Percentiles rank a stretch among this genome's conserved stretches.
Conservation (phyloP, 2,329 filamentous ascomycete genomes). For the Monilinia fructigena region DNA sequence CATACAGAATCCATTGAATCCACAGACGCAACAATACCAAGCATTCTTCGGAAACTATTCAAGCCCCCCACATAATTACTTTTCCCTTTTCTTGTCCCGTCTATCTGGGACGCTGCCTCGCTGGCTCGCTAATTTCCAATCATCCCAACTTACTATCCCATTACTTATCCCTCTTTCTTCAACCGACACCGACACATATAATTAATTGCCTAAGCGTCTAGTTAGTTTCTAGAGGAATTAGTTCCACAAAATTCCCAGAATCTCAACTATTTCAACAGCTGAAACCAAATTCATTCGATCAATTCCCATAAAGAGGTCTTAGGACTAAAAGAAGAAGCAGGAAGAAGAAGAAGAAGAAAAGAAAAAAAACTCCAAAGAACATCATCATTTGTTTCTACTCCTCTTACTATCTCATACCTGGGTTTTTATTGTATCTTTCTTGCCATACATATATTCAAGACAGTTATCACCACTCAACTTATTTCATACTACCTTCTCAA, state of each 20-base stretch:
- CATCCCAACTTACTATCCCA: neutral
- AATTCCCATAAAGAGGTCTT: constrained; percentile 3
- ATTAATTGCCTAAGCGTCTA: neutral
- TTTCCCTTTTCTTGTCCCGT: constrained; percentile 11
- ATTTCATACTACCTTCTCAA: neutral
- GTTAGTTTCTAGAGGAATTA: neutral
- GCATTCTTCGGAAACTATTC: constrained; percentile 8
- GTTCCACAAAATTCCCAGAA: constrained; percentile 9
- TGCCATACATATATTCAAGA: constrained; percentile 14
- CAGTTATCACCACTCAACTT: constrained; percentile 10
- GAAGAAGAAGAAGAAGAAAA: no score
- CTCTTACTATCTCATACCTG: neutral
- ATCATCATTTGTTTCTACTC: neutral
- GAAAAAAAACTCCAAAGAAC: neutral
- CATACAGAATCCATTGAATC: constrained; percentile 8
- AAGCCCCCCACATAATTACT: constrained; percentile 16
- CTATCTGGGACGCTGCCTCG: constrained; percentile 20
- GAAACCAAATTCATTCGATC: neutral
- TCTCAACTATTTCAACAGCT: neutral
- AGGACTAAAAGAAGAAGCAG: neutral
- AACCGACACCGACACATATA: neutral
- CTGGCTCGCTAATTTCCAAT: constrained; percentile 22
- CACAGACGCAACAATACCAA: neutral
- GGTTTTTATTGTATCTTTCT: neutral
- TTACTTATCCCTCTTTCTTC: neutral